Percentiles rank a stretch among this genome's conserved stretches.
These are phyloP conservation scores for Cladophialophora chaetospira DNA, from an alignment of 2,329 filamentous ascomycete genomes.

Conservation along the genomic window DNA sequence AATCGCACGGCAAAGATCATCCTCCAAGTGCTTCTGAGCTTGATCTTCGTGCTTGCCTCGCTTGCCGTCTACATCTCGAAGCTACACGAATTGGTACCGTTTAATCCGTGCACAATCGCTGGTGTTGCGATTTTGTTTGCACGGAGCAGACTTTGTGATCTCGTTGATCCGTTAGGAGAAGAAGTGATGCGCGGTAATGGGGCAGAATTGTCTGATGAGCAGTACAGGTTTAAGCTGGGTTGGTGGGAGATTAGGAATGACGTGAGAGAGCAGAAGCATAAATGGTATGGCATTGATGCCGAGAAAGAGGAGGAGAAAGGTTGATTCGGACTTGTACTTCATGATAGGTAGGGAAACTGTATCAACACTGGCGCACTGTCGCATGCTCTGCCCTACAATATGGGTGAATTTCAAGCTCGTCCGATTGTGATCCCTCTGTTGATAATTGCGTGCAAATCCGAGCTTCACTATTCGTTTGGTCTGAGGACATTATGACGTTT, in stretches of 20 bases:
- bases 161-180: not conserved
- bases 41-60: constrained; percentile 21
- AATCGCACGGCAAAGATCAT: constrained; percentile 18
- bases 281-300: constrained; percentile 25
- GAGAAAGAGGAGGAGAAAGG: not conserved
- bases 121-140: constrained; percentile 20
- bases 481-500: too few species aligned
- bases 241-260: constrained; percentile 5
- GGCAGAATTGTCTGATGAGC: not conserved
- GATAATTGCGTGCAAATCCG: too few species aligned
- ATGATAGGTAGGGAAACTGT: not conserved
- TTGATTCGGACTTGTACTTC: not conserved
- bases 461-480: too few species aligned
- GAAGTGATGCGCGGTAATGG: too few species aligned
- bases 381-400: too few species aligned
- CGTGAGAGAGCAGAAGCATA: not conserved
- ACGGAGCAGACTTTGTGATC: constrained; percentile 18
- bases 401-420: too few species aligned
- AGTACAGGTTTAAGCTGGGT: not conserved
- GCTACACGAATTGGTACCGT: constrained; percentile 13
- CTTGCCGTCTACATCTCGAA: not conserved
- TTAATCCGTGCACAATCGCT: constrained; percentile 30
- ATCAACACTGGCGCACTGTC: not conserved
- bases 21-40: constrained; percentile 21
- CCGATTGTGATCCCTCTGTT: too few species aligned